Evolutionary conservation across 2,329 filamentous ascomycete species (phyloP).

Genomic region (Coleophoma cylindrospora): DNA sequence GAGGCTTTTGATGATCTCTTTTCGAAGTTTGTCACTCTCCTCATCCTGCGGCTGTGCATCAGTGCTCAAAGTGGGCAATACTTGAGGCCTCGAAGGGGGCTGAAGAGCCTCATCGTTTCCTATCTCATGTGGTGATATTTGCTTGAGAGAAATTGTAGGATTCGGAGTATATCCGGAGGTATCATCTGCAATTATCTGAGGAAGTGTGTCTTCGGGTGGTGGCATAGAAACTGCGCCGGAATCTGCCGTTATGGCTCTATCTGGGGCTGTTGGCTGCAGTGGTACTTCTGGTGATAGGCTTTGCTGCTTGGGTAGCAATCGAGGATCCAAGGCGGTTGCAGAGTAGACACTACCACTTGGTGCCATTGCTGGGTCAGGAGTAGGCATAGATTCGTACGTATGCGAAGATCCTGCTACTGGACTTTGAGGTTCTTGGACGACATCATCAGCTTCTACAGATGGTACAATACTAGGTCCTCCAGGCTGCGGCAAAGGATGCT

Average conservation of each 20-base stretch:
- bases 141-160: slow-evolving; percentile 7
- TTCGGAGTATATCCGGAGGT: slow-evolving; percentile 10
- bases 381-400: slow-evolving; percentile 10
- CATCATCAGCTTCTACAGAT: slow-evolving; percentile 27
- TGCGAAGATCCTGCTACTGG: neutral
- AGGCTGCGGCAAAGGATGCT: slow-evolving; percentile 13
- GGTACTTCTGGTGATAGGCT: slow-evolving; percentile 15
- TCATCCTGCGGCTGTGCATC: slow-evolving; percentile 30
- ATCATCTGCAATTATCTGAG: slow-evolving; percentile 1
- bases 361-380: slow-evolving; percentile 16
- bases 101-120: slow-evolving; percentile 4
- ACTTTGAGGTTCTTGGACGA: neutral
- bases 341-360: slow-evolving; percentile 18
- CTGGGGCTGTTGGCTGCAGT: slow-evolving; percentile 13
- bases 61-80: slow-evolving; percentile 14
- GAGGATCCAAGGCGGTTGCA: slow-evolving; percentile 16
- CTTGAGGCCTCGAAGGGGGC: slow-evolving; percentile 7
- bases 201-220: slow-evolving; percentile 36
- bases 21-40: slow-evolving; percentile 66
- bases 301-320: slow-evolving; percentile 14
- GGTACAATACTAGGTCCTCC: slow-evolving; percentile 38
- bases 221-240: slow-evolving; percentile 38
- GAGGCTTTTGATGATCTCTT: slow-evolving; percentile 70
- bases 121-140: slow-evolving; percentile 2
- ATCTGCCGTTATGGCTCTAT: slow-evolving; percentile 25